Conservation (phyloP, 2,329 filamentous ascomycete species). For the Trichoderma aggressivum region DNA sequence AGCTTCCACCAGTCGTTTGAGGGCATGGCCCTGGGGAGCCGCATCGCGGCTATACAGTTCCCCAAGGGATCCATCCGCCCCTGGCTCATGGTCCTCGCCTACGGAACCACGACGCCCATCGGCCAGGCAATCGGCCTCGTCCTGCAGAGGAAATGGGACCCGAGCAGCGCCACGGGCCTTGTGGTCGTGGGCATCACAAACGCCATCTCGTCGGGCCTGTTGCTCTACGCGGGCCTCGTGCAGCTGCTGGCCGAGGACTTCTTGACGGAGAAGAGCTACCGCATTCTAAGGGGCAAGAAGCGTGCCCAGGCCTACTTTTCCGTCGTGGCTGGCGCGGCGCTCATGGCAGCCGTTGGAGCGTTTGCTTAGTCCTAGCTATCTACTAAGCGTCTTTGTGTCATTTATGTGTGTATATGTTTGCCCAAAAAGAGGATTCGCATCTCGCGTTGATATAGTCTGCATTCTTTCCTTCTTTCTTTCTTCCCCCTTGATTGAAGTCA, state of each 20-base stretch:
- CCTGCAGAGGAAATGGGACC: slow-evolving; percentile 77
- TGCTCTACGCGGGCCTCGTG: slow-evolving; percentile 79
- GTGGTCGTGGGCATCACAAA: slow-evolving; percentile 87
- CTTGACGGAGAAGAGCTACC: slow-evolving; percentile 70
- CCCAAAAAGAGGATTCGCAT: background rate
- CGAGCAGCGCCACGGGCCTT: slow-evolving; percentile 69
- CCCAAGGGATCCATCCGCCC: slow-evolving; percentile 69
- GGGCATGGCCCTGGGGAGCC: slow-evolving; percentile 78
- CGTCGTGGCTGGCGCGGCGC: slow-evolving; percentile 60
- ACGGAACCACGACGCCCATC: slow-evolving; percentile 73
- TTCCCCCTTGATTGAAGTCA: background rate
- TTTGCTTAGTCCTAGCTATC: slow-evolving; percentile 52
- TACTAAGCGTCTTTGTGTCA: background rate
- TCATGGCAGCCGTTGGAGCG: slow-evolving; percentile 71
- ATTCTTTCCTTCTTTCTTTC: background rate
- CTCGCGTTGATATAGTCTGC: background rate
- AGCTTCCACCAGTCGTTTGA: slow-evolving; percentile 87
- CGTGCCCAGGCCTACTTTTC: slow-evolving; percentile 61
- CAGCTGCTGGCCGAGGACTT: slow-evolving; percentile 86
- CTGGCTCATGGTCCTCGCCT: slow-evolving; percentile 78
- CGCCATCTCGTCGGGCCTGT: slow-evolving; percentile 73
- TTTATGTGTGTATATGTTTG: background rate
- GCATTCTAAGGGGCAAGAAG: slow-evolving; percentile 57
- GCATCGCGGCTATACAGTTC: slow-evolving; percentile 81
- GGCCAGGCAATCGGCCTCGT: slow-evolving; percentile 79